Percentiles rank a stretch among this genome's conserved stretches.
Evolutionary conservation across 345 rosid species (phyloP).

Genomic region (Salix viminalis): DNA sequence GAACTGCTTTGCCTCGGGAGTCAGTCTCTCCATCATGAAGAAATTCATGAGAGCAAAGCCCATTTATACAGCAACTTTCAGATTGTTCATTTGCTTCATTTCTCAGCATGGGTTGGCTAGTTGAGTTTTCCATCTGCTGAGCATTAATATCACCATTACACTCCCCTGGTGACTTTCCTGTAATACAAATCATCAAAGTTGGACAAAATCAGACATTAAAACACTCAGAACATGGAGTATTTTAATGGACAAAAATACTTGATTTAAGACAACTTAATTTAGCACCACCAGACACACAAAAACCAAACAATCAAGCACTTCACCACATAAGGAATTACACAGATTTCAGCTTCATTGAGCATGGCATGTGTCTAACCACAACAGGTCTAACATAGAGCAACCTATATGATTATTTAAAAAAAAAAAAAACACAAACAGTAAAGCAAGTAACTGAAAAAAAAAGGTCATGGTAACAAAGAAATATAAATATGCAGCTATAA

Average conservation of each 20-base stretch:
- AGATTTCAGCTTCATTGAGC: neutral
- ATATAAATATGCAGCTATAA: neutral
- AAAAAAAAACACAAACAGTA: neutral
- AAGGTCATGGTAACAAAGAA: neutral
- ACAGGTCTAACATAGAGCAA: neutral
- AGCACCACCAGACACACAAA: neutral
- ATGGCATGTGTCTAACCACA: neutral
- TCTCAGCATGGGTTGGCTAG: slow-evolving; percentile 29
- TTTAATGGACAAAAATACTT: neutral
- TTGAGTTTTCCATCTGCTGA: slow-evolving; percentile 32
- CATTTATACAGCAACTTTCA: slow-evolving; percentile 46
- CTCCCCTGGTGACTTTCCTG: slow-evolving; percentile 44
- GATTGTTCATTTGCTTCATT: slow-evolving; percentile 34
- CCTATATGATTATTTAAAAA: neutral
- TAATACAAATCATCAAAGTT: slow-evolving; percentile 22
- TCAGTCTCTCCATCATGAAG: slow-evolving; percentile 53
- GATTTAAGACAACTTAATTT: neutral
- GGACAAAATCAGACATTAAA: slow-evolving; percentile 5
- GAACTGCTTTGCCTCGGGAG: slow-evolving; percentile 25
- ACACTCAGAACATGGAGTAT: neutral
- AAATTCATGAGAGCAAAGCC: slow-evolving; percentile 88
- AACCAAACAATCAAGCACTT: neutral
- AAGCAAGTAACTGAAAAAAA: neutral
- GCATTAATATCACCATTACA: slow-evolving; percentile 25
- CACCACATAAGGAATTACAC: neutral